Percentiles rank a stretch among this genome's conserved stretches.
Evolutionary conservation across 352 stramenopile species (phyloP).

Genomic region (Pythium myriotylum): DNA sequence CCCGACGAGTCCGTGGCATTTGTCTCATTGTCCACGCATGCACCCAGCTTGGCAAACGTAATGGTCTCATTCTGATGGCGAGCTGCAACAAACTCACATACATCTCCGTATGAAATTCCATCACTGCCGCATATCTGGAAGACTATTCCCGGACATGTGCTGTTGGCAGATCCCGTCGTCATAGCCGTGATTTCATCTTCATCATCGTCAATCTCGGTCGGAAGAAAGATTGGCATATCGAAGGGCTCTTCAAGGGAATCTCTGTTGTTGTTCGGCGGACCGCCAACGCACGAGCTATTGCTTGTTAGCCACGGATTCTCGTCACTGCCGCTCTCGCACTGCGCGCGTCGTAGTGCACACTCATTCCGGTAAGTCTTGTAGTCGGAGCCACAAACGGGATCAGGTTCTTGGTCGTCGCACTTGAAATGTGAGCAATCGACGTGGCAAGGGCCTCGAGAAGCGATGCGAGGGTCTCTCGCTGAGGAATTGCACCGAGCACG

Average conservation of each 20-base stretch:
- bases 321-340: conserved; percentile 10
- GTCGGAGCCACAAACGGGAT: conserved; percentile 19
- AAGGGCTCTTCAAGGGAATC: not conserved
- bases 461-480: not conserved
- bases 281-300: conserved; percentile 1
- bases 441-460: not conserved
- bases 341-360: conserved; percentile 10
- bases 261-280: not conserved
- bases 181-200: not conserved
- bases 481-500: not conserved
- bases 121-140: conserved; percentile 7
- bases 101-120: not conserved
- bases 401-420: not conserved
- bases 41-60: not conserved
- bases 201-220: not conserved
- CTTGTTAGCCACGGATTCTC: not conserved
- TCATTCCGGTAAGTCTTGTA: conserved; percentile 22
- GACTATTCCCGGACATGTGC: not conserved
- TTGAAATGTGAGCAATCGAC: not conserved
- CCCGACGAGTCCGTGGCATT: not conserved
- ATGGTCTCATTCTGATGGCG: not conserved
- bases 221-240: not conserved
- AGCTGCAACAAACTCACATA: conserved; percentile 1
- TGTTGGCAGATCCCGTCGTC: not conserved
- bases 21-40: not conserved